phyloP scores from a whole-genome alignment of 1,284 basidiomycete genomes.

The Leccinum pseudoinsigne region DNA sequence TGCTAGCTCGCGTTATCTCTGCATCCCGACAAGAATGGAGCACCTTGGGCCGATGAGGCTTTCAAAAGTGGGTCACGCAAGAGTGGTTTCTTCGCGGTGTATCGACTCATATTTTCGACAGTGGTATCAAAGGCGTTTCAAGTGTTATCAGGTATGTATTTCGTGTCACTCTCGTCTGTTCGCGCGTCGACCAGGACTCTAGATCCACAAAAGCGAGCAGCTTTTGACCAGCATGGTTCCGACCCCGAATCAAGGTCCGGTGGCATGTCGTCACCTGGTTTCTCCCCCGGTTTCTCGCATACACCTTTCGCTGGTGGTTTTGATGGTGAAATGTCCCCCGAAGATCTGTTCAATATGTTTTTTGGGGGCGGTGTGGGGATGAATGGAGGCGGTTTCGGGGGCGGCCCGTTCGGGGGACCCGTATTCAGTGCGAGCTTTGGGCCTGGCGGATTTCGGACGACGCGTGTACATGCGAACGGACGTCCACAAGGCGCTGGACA shows the following conservation, averaged over 20 bases:
- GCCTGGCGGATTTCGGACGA: constrained; percentile 72
- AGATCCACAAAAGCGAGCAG: constrained; percentile 92
- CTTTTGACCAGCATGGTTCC: constrained; percentile 82
- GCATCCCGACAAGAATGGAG: constrained; percentile 98
- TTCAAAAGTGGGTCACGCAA: constrained; percentile 82
- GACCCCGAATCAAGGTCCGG: constrained; percentile 83
- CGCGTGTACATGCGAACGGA: constrained; percentile 47
- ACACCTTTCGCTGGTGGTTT: constrained; percentile 57
- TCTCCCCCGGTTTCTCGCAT: constrained; percentile 51
- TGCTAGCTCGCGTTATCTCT: constrained; percentile 85
- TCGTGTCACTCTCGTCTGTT: constrained; percentile 36
- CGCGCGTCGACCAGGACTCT: constrained; percentile 9
- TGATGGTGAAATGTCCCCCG: constrained; percentile 89
- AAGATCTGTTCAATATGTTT: constrained; percentile 99
- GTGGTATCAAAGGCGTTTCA: constrained; percentile 99
- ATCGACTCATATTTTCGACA: constrained; percentile 36
- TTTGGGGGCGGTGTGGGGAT: constrained; percentile 67
- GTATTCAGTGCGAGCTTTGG: constrained; percentile 81
- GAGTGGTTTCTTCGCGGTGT: background rate
- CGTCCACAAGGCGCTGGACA: constrained; percentile 36
- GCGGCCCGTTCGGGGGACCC: constrained; percentile 45
- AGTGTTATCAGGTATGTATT: constrained; percentile 84
- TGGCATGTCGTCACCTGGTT: constrained; percentile 66
- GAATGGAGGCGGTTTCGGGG: constrained; percentile 43
- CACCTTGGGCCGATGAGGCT: constrained; percentile 97